A percentile compares a stretch with the other conserved stretches of the same genome.
phyloP scores from a whole-genome alignment of 2,329 filamentous ascomycete species.

The Trichoderma sp. region DNA sequence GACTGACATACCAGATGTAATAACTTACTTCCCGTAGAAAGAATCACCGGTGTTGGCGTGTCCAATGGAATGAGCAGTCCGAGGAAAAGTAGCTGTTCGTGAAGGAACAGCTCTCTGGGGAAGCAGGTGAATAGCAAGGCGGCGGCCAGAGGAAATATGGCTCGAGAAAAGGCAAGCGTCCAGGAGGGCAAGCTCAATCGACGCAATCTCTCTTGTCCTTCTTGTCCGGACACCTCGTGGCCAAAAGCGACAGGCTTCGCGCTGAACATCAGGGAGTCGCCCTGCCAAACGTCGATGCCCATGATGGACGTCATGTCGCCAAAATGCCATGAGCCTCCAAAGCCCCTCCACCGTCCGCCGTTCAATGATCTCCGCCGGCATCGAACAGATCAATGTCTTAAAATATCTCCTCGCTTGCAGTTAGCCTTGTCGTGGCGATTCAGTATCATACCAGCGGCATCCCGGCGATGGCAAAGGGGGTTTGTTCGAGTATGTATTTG shows the following conservation, averaged over 20 bases:
- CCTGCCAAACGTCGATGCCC: conserved; percentile 9
- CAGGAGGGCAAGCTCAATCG: conserved; percentile 1
- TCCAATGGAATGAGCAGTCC: conserved; percentile 3
- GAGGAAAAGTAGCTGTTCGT: background rate
- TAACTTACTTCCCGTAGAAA: conserved; percentile 2
- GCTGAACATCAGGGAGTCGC: conserved; percentile 18
- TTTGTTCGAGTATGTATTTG: conserved; percentile 7
- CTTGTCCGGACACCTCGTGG: background rate
- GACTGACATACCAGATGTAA: conserved; percentile 4
- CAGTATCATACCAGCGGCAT: conserved; percentile 7
- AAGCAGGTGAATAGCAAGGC: background rate
- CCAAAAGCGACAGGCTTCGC: conserved; percentile 12
- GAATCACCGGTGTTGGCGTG: background rate
- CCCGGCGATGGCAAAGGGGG: conserved; percentile 21
- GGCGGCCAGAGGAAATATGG: conserved; percentile 1
- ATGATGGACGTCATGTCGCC: conserved; percentile 25
- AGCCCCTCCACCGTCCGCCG: conserved; percentile 14
- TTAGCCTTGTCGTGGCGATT: conserved; percentile 2
- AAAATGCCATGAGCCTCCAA: conserved; percentile 9
- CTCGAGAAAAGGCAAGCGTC: conserved; percentile 8
- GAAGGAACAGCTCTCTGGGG: background rate
- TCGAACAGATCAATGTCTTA: conserved; percentile 21
- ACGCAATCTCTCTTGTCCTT: conserved; percentile 18
- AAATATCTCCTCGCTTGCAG: conserved; percentile 19
- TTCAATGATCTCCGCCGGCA: conserved; percentile 16